Evolutionary conservation across 257 asterid genomes (phyloP).

Genomic region (Petunia secreta): DNA sequence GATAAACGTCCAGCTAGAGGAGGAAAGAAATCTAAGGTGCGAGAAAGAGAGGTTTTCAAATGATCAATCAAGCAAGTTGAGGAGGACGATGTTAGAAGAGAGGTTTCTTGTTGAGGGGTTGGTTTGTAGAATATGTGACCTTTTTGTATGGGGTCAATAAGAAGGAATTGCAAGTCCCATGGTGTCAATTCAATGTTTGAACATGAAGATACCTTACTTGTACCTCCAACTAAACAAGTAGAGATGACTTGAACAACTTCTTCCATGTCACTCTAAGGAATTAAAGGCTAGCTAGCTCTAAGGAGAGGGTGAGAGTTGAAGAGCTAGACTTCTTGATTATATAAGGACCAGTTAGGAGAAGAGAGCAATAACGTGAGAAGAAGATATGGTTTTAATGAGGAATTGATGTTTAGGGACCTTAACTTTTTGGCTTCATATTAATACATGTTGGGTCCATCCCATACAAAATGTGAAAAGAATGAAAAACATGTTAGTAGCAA

Average conservation of each 20-base stretch:
- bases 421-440: no score
- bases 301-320: no score
- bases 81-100: neutral
- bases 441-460: no score
- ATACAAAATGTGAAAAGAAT: no score
- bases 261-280: neutral
- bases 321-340: no score
- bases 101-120: no score
- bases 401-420: no score
- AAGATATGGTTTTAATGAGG: no score
- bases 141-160: slow-evolving; percentile 28
- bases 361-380: no score
- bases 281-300: neutral
- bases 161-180: slow-evolving; percentile 34
- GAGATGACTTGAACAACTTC: slow-evolving; percentile 29
- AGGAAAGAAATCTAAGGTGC: slow-evolving; percentile 50
- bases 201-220: neutral
- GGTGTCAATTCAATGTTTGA: slow-evolving; percentile 32
- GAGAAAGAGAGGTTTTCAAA: slow-evolving; percentile 32
- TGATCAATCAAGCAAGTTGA: neutral
- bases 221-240: slow-evolving; percentile 18
- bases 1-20: slow-evolving; percentile 56
- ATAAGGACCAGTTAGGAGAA: no score
- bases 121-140: slow-evolving; percentile 36
- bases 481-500: no score